A percentile compares a stretch with the other conserved stretches of the same genome.
These are phyloP conservation scores for Dothidotthia symphoricarpi DNA, from an alignment of 2,329 filamentous ascomycete species.

Conservation along the genomic window DNA sequence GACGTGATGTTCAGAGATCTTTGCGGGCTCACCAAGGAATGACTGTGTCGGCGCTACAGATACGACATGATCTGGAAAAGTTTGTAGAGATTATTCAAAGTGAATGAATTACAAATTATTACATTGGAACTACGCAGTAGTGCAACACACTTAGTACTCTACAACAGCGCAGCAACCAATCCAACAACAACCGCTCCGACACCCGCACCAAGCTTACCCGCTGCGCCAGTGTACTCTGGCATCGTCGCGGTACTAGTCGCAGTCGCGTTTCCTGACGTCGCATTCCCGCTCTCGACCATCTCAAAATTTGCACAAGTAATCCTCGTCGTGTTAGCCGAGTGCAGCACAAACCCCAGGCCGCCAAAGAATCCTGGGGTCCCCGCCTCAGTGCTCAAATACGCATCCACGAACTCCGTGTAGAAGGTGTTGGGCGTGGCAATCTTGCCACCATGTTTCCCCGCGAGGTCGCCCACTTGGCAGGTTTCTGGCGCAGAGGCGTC, in stretches of 20 bases:
- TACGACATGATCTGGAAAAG: too few species aligned
- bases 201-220: conserved; percentile 7
- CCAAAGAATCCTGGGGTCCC: conserved; percentile 50
- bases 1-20: too few species aligned
- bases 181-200: conserved; percentile 9
- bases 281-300: conserved; percentile 36
- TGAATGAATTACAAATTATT: too few species aligned
- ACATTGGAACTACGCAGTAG: too few species aligned
- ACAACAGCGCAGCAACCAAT: conserved; percentile 13
- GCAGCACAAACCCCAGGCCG: conserved; percentile 53
- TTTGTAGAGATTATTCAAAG: too few species aligned
- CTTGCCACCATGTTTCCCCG: conserved; percentile 44
- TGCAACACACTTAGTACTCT: too few species aligned
- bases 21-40: too few species aligned
- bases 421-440: conserved; percentile 30
- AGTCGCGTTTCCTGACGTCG: conserved; percentile 7
- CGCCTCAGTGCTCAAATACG: conserved; percentile 48
- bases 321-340: conserved; percentile 51
- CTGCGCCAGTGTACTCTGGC: conserved; percentile 18
- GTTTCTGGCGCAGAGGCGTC: conserved; percentile 29
- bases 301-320: conserved; percentile 57
- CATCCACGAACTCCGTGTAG: conserved; percentile 44
- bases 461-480: conserved; percentile 45
- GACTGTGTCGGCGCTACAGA: too few species aligned
- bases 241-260: conserved; percentile 8